Conservation (phyloP, 176 grass and related monocot species). For the Musa schizocarpa region DNA sequence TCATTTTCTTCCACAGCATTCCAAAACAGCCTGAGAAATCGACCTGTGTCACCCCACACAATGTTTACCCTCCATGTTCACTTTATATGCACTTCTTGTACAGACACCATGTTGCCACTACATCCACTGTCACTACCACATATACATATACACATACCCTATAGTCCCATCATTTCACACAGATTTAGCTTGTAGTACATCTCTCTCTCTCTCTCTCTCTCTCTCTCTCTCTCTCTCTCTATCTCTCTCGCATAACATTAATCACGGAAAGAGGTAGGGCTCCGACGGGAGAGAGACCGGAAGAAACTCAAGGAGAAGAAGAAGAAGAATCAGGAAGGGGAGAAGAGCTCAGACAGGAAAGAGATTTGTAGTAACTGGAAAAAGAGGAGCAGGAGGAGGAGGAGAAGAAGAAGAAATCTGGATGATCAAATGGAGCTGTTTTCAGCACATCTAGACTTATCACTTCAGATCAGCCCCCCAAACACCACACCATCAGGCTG, state of each 20-base stretch:
- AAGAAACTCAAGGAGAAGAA: background rate
- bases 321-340: background rate
- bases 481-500: conserved; percentile 24
- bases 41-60: background rate
- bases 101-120: background rate
- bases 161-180: conserved; percentile 17
- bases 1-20: background rate
- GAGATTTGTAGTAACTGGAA: background rate
- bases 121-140: conserved; percentile 5
- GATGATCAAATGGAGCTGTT: conserved; percentile 62
- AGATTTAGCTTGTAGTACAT: background rate
- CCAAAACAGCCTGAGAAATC: background rate
- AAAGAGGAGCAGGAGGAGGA: background rate
- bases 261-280: too few relatives aligned
- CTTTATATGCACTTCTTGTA: background rate
- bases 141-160: background rate
- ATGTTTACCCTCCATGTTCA: background rate
- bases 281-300: too few relatives aligned
- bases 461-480: conserved; percentile 75
- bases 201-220: too few relatives aligned
- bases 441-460: conserved; percentile 66
- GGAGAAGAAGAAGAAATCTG: background rate
- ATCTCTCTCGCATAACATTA: too few relatives aligned
- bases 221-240: too few relatives aligned
- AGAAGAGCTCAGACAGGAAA: background rate